Evolutionary conservation across 108 stramenopile genomes (phyloP), one percentile per base, ranked within the genome.

Genomic region (Licmophora abbreviata): DNA sequence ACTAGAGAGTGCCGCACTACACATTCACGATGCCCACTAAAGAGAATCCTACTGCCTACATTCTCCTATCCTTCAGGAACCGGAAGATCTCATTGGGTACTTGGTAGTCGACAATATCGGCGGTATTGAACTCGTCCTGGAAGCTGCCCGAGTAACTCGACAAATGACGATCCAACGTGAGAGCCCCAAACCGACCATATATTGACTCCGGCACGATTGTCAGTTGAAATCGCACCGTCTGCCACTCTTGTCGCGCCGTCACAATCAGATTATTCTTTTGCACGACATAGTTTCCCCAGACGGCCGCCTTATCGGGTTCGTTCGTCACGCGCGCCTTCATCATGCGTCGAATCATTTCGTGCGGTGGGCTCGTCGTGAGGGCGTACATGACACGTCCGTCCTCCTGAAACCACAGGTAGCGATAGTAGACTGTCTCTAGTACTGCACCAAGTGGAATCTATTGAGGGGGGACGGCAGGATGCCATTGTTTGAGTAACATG

Each of bases 351-450:
- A 88, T 80, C 80, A 84, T 88, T 42, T 79, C 83, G 32, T 74
- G 58, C 0, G 87, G 87, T 17, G 73, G 52, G 8, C 68, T 51
- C n/a, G 73, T 56, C 2, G 83, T 79, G 22, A 88, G 48, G 0
- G 83, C 83, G 56, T 88, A 88, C 46, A 85, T 56, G 2, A 77
- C 80, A n/a, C 80, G 61, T 26, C 87, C 87, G 44, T 85, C 78
- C 66, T 88, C 87, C 43, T 82, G 79, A 63, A 88, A 88, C 51
- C 84, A 82, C 8, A 82, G 44, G 36, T 83, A 83, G 45, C 81
- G 57, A 41, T 81, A 88, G 28, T 88, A 88, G 1, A 74, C 63
- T 35, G 71, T 72, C 66, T 85, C 83, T 12, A 89, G 42, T 52
- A 89, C 61, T 8, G 87, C 87, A 7, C 87, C 87, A n/a, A 69